Percentiles rank a stretch among this genome's conserved stretches.
Evolutionary conservation across 345 rosid genomes (phyloP).

Genomic region (Salix dunnii): DNA sequence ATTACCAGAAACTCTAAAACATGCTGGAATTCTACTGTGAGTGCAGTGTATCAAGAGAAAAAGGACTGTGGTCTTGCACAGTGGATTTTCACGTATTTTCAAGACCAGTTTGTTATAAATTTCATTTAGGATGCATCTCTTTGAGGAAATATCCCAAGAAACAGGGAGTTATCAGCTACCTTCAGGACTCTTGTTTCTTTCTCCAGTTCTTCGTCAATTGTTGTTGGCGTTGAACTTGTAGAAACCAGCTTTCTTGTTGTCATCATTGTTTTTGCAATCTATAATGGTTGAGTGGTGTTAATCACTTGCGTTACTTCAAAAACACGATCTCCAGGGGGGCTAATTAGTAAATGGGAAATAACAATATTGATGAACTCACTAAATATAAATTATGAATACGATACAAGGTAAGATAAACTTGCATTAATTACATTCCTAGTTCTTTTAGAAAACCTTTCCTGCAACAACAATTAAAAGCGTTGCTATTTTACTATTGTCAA

Average conservation of each 20-base stretch:
- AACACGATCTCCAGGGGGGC: not conserved
- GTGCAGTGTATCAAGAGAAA: too few relatives aligned
- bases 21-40: too few relatives aligned
- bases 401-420: not conserved
- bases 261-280: conserved; percentile 85
- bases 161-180: conserved; percentile 37
- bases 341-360: not conserved
- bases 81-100: too few relatives aligned
- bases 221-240: conserved; percentile 37
- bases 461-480: not conserved
- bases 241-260: conserved; percentile 56
- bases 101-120: not conserved
- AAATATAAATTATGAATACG: not conserved
- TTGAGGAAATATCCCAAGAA: conserved; percentile 2
- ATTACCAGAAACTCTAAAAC: too few relatives aligned
- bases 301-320: not conserved
- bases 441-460: not conserved
- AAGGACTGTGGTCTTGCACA: too few relatives aligned
- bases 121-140: not conserved
- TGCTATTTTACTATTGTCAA: not conserved
- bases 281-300: conserved; percentile 7
- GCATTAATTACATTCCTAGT: not conserved
- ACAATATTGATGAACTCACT: not conserved
- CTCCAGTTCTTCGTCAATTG: conserved; percentile 37
- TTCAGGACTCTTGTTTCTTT: conserved; percentile 57